phyloP scores from a whole-genome alignment of 225 moss, liverwort and hornwort species.

The Polytrichum commune region DNA sequence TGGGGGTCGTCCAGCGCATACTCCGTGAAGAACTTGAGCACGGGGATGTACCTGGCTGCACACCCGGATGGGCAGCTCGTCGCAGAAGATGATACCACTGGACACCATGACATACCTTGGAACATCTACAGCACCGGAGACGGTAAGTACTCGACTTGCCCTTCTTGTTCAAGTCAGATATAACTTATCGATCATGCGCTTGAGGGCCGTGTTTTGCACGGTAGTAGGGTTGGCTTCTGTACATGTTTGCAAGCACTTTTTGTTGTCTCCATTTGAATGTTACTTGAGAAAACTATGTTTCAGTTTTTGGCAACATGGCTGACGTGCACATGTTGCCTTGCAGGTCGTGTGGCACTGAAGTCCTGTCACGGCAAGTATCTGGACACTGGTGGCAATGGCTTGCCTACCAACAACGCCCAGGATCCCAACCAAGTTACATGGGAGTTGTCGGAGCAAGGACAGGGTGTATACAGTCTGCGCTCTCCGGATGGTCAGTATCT shows the following conservation, averaged over 20 bases:
- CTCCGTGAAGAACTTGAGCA: neutral
- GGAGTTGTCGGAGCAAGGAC: neutral
- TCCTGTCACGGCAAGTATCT: constrained; percentile 5
- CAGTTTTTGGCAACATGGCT: neutral
- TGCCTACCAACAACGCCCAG: constrained; percentile 2
- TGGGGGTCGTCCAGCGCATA: neutral
- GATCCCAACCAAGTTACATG: constrained; percentile 4
- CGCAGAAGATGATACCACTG: constrained; percentile 4
- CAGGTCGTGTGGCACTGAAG: constrained; percentile 6
- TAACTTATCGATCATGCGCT: neutral
- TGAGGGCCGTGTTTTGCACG: neutral
- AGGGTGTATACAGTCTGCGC: neutral
- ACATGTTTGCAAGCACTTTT: neutral
- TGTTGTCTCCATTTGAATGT: neutral
- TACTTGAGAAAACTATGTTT: neutral
- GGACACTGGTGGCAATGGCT: constrained; percentile 1
- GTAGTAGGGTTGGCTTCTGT: neutral
- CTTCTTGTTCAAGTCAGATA: neutral
- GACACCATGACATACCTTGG: constrained; percentile 4
- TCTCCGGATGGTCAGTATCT: constrained; percentile 5
- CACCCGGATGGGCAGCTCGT: neutral
- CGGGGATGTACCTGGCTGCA: constrained; percentile 2
- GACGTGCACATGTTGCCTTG: neutral
- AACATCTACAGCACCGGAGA: neutral
- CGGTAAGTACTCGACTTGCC: neutral